Evolutionary conservation across 345 rosid species (phyloP).

Genomic region (Aquilaria sinensis): DNA sequence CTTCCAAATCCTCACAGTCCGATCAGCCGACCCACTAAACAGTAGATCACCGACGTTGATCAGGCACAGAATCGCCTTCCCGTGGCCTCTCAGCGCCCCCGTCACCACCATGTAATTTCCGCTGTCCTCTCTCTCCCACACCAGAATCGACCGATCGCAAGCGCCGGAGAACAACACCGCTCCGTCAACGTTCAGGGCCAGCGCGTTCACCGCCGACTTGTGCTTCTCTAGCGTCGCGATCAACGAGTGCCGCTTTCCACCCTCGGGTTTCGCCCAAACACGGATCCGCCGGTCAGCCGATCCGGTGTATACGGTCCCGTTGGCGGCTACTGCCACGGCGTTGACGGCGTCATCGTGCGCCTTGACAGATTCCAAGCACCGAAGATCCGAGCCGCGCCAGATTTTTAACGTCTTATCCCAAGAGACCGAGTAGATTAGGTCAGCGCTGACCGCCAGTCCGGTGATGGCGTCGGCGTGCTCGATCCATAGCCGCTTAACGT

Average conservation of each 20-base stretch:
- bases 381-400: slow-evolving; percentile 64
- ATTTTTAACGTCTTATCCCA: slow-evolving; percentile 84
- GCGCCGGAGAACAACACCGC: slow-evolving; percentile 84
- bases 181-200: slow-evolving; percentile 67
- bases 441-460: slow-evolving; percentile 48
- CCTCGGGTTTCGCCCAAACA: slow-evolving; percentile 56
- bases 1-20: slow-evolving; percentile 80
- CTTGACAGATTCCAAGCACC: slow-evolving; percentile 63
- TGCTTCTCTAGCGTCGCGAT: slow-evolving; percentile 76
- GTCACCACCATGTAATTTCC: slow-evolving; percentile 63
- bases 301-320: slow-evolving; percentile 78
- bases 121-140: slow-evolving; percentile 88
- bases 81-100: slow-evolving; percentile 88
- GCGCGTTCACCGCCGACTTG: slow-evolving; percentile 80
- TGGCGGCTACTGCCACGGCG: slow-evolving; percentile 58
- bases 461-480: slow-evolving; percentile 94
- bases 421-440: slow-evolving; percentile 72
- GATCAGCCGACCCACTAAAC: slow-evolving; percentile 89
- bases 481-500: slow-evolving; percentile 65
- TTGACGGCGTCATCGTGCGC: slow-evolving; percentile 89
- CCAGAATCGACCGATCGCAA: slow-evolving; percentile 89
- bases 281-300: slow-evolving; percentile 82
- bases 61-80: slow-evolving; percentile 62
- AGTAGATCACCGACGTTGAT: slow-evolving; percentile 47
- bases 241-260: slow-evolving; percentile 43